Evolutionary conservation across 1,139 yeast genomes (phyloP).

Genomic region (Taiozyma onychis): DNA sequence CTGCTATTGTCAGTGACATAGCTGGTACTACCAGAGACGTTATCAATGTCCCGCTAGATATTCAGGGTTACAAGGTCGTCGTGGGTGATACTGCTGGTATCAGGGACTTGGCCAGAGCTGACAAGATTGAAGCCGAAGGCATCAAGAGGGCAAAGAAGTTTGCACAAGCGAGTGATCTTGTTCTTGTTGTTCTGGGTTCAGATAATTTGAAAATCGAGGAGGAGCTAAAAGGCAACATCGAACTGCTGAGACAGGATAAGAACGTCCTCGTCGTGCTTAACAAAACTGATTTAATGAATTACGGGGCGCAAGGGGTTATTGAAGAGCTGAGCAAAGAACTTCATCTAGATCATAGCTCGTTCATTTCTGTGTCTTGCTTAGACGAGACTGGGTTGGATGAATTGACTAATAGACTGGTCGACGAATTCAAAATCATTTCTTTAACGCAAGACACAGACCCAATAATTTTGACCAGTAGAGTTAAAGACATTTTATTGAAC

Average conservation of each 20-base stretch:
- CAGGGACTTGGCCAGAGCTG: conserved; percentile 44
- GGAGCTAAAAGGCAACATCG: conserved; percentile 34
- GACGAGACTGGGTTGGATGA: conserved; percentile 49
- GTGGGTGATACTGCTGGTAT: conserved; percentile 95
- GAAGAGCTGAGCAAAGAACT: conserved; percentile 21
- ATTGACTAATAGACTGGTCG: conserved; percentile 35
- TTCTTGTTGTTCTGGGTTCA: conserved; percentile 47
- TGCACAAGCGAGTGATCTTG: conserved; percentile 56
- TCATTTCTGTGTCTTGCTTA: conserved; percentile 59
- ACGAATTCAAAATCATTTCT: conserved; percentile 44
- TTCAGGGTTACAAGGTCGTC: conserved; percentile 78
- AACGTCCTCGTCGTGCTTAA: conserved; percentile 46
- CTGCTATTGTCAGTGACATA: conserved; percentile 84
- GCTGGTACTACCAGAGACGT: conserved; percentile 96
- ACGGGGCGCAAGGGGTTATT: conserved; percentile 21
- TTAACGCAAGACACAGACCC: conserved; percentile 50
- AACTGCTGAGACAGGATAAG: conserved; percentile 26
- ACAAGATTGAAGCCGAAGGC: conserved; percentile 74
- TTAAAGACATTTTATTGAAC: conserved; percentile 61
- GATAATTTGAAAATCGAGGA: conserved; percentile 25
- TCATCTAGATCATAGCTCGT: conserved; percentile 25
- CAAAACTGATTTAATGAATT: conserved; percentile 51
- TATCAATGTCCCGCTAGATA: conserved; percentile 74
- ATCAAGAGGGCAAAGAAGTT: conserved; percentile 66
- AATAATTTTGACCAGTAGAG: conserved; percentile 65